Percentiles rank a stretch among this genome's conserved stretches.
phyloP scores from a whole-genome alignment of 306 rosid species.

The Dryas alaskensis region DNA sequence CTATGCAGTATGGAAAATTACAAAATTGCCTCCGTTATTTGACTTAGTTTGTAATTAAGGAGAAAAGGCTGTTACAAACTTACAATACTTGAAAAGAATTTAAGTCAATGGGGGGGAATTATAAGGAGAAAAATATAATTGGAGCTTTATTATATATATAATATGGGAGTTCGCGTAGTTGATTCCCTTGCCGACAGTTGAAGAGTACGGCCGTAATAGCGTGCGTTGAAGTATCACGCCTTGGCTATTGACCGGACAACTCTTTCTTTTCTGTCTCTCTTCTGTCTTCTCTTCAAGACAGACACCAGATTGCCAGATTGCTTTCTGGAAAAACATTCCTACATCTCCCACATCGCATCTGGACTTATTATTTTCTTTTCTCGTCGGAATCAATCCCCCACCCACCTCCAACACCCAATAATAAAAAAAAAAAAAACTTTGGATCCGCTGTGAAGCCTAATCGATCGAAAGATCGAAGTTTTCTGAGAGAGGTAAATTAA shows the following conservation, averaged over 20 bases:
- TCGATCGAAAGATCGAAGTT: background rate
- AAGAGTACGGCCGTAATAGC: slow-evolving; percentile 2
- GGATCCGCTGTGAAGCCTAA: slow-evolving; percentile 8
- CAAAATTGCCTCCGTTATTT: too few species aligned
- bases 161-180: background rate
- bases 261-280: background rate
- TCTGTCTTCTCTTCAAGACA: background rate
- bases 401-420: background rate
- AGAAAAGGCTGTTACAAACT: too few species aligned
- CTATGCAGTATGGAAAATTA: too few species aligned
- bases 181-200: slow-evolving; percentile 8
- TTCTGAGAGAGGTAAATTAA: background rate
- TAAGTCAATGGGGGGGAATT: too few species aligned
- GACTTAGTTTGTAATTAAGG: too few species aligned
- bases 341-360: background rate
- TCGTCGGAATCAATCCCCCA: background rate
- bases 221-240: slow-evolving; percentile 17
- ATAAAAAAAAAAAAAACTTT: background rate
- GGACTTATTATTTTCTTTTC: background rate
- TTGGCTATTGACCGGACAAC: slow-evolving; percentile 22
- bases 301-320: background rate
- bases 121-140: too few species aligned
- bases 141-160: too few species aligned
- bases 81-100: too few species aligned
- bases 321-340: background rate